Percentiles rank a stretch among this genome's conserved stretches.
Conservation (phyloP, 352 stramenopile genomes). For the Elongisporangium undulatum region DNA sequence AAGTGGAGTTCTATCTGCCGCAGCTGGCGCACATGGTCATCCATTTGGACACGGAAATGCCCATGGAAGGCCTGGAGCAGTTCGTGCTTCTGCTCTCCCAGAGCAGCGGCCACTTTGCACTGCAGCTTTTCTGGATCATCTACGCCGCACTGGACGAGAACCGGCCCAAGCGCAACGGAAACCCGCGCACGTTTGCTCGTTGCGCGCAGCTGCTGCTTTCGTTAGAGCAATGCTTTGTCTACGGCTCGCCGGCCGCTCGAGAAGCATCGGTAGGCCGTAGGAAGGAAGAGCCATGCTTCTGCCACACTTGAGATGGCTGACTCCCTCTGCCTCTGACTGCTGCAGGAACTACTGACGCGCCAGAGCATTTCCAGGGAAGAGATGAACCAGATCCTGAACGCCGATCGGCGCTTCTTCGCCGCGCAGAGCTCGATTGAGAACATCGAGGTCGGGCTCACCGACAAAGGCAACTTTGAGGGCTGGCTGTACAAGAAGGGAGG, state of each 20-base stretch:
- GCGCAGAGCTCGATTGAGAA: constrained; percentile 38
- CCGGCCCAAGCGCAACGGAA: constrained; percentile 58
- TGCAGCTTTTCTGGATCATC: constrained; percentile 86
- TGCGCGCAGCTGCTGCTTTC: constrained; percentile 70
- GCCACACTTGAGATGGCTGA: neutral
- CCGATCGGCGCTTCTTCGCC: constrained; percentile 70
- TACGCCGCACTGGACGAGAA: constrained; percentile 79
- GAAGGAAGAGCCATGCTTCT: neutral
- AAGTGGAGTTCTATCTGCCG: constrained; percentile 78
- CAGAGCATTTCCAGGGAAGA: constrained; percentile 65
- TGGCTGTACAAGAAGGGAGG: constrained; percentile 85
- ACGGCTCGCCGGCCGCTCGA: constrained; percentile 55
- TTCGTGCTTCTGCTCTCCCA: constrained; percentile 73
- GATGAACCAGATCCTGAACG: constrained; percentile 69
- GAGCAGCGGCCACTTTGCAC: constrained; percentile 73
- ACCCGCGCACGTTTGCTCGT: constrained; percentile 61
- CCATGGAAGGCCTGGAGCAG: constrained; percentile 73
- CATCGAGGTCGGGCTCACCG: constrained; percentile 6
- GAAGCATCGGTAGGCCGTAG: constrained; percentile 23
- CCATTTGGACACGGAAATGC: constrained; percentile 73
- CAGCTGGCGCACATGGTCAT: constrained; percentile 84
- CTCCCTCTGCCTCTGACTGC: no score
- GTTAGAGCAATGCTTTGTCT: constrained; percentile 78
- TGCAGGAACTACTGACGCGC: constrained; percentile 42
- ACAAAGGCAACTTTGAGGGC: constrained; percentile 13